A percentile compares a stretch with the other conserved stretches of the same genome.
phyloP scores from a whole-genome alignment of 305 asterid species.

The Solanum aculeatissimum region DNA sequence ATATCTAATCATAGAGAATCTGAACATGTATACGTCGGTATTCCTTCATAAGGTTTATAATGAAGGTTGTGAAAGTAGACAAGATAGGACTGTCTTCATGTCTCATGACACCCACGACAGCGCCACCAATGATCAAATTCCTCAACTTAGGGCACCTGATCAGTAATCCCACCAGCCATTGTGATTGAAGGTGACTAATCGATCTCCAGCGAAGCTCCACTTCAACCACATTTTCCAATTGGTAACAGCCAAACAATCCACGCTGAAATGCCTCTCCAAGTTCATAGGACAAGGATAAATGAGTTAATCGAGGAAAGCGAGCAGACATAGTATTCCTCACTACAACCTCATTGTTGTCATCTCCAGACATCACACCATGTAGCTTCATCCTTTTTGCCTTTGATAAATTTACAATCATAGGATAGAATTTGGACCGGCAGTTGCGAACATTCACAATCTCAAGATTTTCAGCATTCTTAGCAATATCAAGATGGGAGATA shows the following conservation, averaged over 20 bases:
- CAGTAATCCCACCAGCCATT: slow-evolving; percentile 55
- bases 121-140: slow-evolving; percentile 63
- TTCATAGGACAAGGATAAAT: slow-evolving; percentile 59
- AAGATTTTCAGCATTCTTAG: background rate
- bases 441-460: slow-evolving; percentile 44
- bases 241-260: slow-evolving; percentile 57
- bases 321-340: slow-evolving; percentile 54
- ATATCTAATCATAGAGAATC: slow-evolving; percentile 32
- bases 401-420: slow-evolving; percentile 64
- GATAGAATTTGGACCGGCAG: slow-evolving; percentile 61
- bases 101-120: slow-evolving; percentile 61
- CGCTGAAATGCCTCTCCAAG: slow-evolving; percentile 49
- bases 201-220: slow-evolving; percentile 76
- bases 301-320: slow-evolving; percentile 52
- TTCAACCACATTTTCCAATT: slow-evolving; percentile 50
- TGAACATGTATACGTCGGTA: slow-evolving; percentile 38
- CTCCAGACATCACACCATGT: slow-evolving; percentile 41
- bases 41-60: background rate
- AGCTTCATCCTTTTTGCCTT: slow-evolving; percentile 25
- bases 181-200: slow-evolving; percentile 43
- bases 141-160: slow-evolving; percentile 51
- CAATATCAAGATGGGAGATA: background rate
- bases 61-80: slow-evolving; percentile 48
- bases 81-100: slow-evolving; percentile 59
- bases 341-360: slow-evolving; percentile 41